Percentiles rank a stretch among this genome's conserved stretches.
These are phyloP conservation scores for Chiua virens DNA, from an alignment of 768 basidiomycete species.

Conservation along the genomic window DNA sequence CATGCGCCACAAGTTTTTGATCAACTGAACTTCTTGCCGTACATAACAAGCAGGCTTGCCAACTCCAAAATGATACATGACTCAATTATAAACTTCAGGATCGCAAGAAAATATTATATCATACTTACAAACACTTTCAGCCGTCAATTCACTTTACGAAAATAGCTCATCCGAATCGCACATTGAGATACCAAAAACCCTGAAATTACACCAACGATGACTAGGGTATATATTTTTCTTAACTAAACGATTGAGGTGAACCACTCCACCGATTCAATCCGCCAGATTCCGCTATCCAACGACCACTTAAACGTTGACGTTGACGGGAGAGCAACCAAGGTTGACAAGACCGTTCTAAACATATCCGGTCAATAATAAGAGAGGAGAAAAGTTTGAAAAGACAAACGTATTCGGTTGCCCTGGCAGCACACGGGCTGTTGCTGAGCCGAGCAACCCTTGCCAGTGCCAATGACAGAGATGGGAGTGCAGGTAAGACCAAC, in stretches of 20 bases:
- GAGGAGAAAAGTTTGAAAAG: background rate
- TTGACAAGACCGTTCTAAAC: constrained; percentile 1
- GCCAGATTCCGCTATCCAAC: background rate
- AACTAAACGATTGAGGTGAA: background rate
- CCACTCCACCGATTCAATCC: background rate
- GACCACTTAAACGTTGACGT: background rate
- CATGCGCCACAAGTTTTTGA: too few species aligned
- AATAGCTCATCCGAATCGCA: too few species aligned
- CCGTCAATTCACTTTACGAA: too few species aligned
- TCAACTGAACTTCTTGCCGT: too few species aligned
- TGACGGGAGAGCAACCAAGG: constrained; percentile 7
- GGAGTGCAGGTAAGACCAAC: constrained; percentile 12
- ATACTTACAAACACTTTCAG: too few species aligned
- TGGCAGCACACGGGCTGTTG: constrained; percentile 11
- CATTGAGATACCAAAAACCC: too few species aligned
- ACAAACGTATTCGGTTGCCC: background rate
- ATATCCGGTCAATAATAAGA: background rate
- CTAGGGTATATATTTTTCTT: too few species aligned
- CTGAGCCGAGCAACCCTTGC: background rate
- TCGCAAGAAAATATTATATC: too few species aligned
- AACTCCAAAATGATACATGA: too few species aligned
- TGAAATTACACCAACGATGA: too few species aligned
- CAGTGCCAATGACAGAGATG: constrained; percentile 1
- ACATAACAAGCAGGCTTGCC: too few species aligned
- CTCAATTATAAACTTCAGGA: too few species aligned